Conservation (phyloP, 331 rosid genomes). For the Malus hybrid region DNA sequence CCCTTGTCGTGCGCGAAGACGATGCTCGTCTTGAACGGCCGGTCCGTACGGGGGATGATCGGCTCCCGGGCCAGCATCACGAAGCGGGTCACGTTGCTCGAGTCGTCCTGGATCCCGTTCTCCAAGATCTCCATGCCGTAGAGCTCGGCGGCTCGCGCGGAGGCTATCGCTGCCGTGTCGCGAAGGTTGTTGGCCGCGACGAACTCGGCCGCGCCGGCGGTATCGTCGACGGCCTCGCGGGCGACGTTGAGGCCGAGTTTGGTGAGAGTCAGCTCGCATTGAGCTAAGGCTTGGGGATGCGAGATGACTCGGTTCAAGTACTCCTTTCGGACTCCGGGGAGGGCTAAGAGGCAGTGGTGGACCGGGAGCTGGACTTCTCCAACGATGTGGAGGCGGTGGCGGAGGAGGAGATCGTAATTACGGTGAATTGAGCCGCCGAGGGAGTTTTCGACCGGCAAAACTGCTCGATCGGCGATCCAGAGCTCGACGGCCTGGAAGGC, state of each 20-base stretch:
- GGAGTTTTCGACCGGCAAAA: constrained; percentile 80
- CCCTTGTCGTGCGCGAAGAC: constrained; percentile 94
- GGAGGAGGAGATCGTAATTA: constrained; percentile 93
- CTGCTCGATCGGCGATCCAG: constrained; percentile 87
- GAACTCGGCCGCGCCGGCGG: constrained; percentile 84
- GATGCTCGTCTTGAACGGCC: constrained; percentile 83
- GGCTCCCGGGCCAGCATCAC: constrained; percentile 89
- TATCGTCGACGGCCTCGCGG: constrained; percentile 84
- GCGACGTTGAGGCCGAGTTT: constrained; percentile 73
- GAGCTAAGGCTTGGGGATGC: constrained; percentile 87
- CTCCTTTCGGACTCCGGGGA: constrained; percentile 67
- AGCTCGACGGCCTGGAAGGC: constrained; percentile 90
- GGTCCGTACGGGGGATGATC: constrained; percentile 61
- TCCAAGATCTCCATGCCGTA: constrained; percentile 65
- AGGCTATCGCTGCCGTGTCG: constrained; percentile 79
- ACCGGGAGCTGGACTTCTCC: constrained; percentile 88
- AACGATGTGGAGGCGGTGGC: constrained; percentile 92
- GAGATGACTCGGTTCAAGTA: constrained; percentile 78
- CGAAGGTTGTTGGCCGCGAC: constrained; percentile 53
- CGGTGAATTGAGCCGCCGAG: constrained; percentile 97
- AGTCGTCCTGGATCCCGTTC: constrained; percentile 84
- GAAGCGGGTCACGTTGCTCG: constrained; percentile 82
- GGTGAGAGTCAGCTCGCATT: constrained; percentile 76
- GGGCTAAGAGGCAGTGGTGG: constrained; percentile 89
- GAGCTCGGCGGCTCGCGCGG: constrained; percentile 72